Percentiles rank a stretch among this genome's conserved stretches.
phyloP scores from a whole-genome alignment of 345 rosid genomes.

The sweet orange (Citrus sinensis) region DVS_A1.0 CM039162.1:24908001-24908500 shows the following conservation, averaged over 20 bases:
- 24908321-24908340: not conserved
- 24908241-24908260: not conserved
- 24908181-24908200: constrained; percentile 92
- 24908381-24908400: not conserved
- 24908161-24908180: constrained; percentile 78
- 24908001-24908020: constrained; percentile 85
- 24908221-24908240: constrained; percentile 21
- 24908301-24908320: not conserved
- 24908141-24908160: constrained; percentile 83
- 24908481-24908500: not conserved
- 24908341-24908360: not conserved
- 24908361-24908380: not conserved
- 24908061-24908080: constrained; percentile 48
- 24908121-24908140: constrained; percentile 89
- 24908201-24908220: constrained; percentile 26
- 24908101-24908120: constrained; percentile 56
- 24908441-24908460: not conserved
- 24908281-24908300: not conserved
- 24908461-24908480: not conserved
- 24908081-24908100: constrained; percentile 62
- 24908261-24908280: constrained; percentile 5
- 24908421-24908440: not conserved
- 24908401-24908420: not conserved
- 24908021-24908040: constrained; percentile 79
- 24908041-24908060: constrained; percentile 87